Evolutionary conservation across 352 stramenopile genomes (phyloP).

Genomic region (Phytophthora citricola): DNA sequence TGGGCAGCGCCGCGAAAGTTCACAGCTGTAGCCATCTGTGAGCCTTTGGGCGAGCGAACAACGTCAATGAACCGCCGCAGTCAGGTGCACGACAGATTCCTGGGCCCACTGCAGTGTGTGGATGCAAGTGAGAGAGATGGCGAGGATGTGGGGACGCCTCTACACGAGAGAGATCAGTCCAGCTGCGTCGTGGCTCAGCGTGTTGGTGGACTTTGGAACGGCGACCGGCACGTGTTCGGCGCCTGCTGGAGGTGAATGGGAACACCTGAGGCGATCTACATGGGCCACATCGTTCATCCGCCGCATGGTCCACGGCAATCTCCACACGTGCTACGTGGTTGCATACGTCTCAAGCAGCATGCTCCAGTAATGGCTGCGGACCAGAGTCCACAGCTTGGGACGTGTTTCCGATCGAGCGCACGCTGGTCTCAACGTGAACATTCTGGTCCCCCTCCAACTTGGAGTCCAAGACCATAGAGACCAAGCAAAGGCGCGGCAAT

Average conservation of each 20-base stretch:
- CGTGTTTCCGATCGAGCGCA: constrained; percentile 7
- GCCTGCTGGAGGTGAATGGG: constrained; percentile 14
- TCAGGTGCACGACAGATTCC: constrained; percentile 20
- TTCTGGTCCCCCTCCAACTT: constrained; percentile 7
- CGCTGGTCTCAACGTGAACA: constrained; percentile 15
- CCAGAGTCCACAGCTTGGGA: constrained; percentile 13
- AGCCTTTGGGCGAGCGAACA: constrained; percentile 9
- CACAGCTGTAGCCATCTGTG: constrained; percentile 13
- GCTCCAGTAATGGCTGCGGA: constrained; percentile 29
- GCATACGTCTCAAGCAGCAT: constrained; percentile 6
- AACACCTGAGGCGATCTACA: constrained; percentile 21
- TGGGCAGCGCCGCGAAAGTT: constrained; percentile 6
- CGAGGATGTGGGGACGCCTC: constrained; percentile 29
- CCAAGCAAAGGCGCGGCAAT: constrained; percentile 28
- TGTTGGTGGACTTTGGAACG: constrained; percentile 17
- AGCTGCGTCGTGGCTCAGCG: constrained; percentile 20
- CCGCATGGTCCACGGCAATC: constrained; percentile 15
- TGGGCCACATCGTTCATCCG: constrained; percentile 10
- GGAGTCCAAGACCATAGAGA: constrained; percentile 11
- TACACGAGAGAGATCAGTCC: constrained; percentile 25
- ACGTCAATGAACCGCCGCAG: constrained; percentile 10
- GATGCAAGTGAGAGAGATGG: constrained; percentile 29
- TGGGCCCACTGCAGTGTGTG: constrained; percentile 25
- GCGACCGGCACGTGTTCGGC: constrained; percentile 19
- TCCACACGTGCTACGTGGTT: constrained; percentile 7